Evolutionary conservation across 352 stramenopile genomes (phyloP).

Genomic region (Globisporangium solare): DNA sequence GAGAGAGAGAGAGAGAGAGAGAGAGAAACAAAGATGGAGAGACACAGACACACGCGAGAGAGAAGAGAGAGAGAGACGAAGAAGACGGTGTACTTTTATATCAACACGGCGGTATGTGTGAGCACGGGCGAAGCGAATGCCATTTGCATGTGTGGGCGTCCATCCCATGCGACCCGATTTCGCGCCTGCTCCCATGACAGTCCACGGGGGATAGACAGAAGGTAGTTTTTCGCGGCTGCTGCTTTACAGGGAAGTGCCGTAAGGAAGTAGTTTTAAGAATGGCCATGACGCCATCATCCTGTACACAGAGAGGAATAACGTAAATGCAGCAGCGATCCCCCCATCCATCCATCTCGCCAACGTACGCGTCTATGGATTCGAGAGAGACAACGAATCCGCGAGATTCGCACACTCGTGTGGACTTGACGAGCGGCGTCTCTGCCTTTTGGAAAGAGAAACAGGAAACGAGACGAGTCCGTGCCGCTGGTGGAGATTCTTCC

Average conservation of each 20-base stretch:
- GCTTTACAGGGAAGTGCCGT: not conserved
- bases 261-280: not conserved
- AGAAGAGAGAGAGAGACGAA: not conserved
- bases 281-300: not conserved
- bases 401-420: no score
- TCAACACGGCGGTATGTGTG: not conserved
- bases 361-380: no score
- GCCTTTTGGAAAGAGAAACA: no score
- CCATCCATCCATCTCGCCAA: no score
- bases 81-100: not conserved
- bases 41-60: not conserved
- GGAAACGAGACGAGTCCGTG: no score
- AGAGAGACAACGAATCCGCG: no score
- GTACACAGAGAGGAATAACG: no score
- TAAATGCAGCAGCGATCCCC: no score
- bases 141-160: not conserved
- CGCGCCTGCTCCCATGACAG: not conserved
- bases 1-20: conserved; percentile 2
- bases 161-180: not conserved
- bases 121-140: not conserved
- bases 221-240: no score
- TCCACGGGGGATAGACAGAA: not conserved
- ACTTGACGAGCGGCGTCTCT: no score
- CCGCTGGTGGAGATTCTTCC: no score
- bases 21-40: conserved; percentile 5